These are phyloP conservation scores for Phytophthora hybrid DNA, from an alignment of 352 stramenopile genomes.

Conservation along the genomic window DNA sequence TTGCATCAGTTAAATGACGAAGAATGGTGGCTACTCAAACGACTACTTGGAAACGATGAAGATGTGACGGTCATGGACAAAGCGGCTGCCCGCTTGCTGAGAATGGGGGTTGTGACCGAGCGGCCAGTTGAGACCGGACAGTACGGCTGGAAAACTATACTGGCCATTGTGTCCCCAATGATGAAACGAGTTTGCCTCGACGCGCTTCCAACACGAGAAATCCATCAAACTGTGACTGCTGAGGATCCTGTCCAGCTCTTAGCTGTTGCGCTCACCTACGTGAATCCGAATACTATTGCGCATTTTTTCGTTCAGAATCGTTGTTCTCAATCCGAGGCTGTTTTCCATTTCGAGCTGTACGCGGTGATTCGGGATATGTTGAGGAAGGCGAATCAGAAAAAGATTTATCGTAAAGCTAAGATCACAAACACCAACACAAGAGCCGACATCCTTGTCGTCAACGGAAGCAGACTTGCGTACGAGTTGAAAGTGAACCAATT, in stretches of 20 bases:
- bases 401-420: neutral
- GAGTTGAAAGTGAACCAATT: constrained; percentile 5
- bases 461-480: constrained; percentile 1
- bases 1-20: neutral
- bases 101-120: constrained; percentile 2
- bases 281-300: constrained; percentile 3
- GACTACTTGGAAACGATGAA: constrained; percentile 6
- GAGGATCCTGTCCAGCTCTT: constrained; percentile 4
- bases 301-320: neutral
- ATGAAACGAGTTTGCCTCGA: constrained; percentile 7
- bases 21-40: constrained; percentile 5
- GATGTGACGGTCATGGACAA: neutral
- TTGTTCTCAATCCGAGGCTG: neutral
- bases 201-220: constrained; percentile 2
- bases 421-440: neutral
- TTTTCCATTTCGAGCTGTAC: constrained; percentile 10
- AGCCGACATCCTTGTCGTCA: constrained; percentile 1
- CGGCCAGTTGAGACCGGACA: neutral
- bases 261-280: neutral
- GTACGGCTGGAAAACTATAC: neutral
- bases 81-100: neutral
- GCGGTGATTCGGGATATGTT: neutral
- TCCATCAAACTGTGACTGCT: neutral
- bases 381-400: neutral
- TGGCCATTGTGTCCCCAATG: constrained; percentile 8